Evolutionary conservation across 2,329 filamentous ascomycete species (phyloP).

Genomic region (Beauveria varroae): DNA sequence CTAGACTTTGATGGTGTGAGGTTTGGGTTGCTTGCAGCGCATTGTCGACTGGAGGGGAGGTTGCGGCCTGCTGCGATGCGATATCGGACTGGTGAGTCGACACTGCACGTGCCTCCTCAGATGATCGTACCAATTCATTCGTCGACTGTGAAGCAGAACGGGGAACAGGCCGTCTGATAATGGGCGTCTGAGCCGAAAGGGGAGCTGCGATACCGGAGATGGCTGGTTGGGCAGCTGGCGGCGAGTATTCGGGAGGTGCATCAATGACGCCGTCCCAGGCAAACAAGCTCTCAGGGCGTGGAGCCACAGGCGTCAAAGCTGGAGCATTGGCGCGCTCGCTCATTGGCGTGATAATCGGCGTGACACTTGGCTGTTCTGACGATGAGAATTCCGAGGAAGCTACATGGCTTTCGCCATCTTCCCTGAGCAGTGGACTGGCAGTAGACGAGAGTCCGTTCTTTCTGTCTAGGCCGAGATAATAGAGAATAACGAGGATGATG

Average conservation of each 20-base stretch:
- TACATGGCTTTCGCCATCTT: conserved; percentile 5
- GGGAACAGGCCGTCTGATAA: neutral
- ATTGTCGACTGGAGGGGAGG: neutral
- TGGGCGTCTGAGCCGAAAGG: neutral
- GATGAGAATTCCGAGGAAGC: neutral
- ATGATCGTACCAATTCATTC: neutral
- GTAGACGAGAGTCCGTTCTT: conserved; percentile 21
- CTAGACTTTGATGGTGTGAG: neutral
- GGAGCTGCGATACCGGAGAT: neutral
- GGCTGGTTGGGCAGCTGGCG: neutral
- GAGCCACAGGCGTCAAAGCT: neutral
- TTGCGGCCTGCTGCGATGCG: neutral
- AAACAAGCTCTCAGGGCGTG: conserved; percentile 1
- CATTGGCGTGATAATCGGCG: conserved; percentile 6
- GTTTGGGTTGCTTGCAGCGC: neutral
- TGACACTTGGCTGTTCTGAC: neutral
- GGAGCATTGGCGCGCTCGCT: neutral
- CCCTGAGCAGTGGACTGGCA: conserved; percentile 14
- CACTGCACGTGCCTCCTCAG: neutral
- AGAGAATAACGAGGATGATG: conserved; percentile 18
- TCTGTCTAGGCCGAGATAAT: conserved; percentile 20
- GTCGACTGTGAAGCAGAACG: neutral
- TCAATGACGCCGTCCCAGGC: conserved; percentile 4
- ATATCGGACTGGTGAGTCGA: neutral
- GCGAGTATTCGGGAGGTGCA: conserved; percentile 10